Conservation (phyloP, 2,329 filamentous ascomycete genomes). For the Talaromyces sp. region DNA sequence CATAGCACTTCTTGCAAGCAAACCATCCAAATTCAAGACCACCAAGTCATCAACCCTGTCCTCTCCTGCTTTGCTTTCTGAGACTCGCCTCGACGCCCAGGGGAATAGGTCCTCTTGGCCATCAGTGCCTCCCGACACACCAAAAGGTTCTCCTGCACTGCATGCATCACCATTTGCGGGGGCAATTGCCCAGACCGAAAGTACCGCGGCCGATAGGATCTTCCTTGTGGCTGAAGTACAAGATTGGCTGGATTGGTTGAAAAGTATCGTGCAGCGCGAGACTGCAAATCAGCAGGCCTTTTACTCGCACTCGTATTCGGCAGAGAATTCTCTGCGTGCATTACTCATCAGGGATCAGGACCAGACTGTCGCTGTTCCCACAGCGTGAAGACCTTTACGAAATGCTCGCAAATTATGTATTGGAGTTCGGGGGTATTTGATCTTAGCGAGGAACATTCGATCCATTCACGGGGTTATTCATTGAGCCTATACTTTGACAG, state of each 20-base stretch:
- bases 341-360: slow-evolving; percentile 32
- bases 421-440: background rate
- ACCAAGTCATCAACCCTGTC: slow-evolving; percentile 23
- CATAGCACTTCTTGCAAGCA: slow-evolving; percentile 31
- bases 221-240: slow-evolving; percentile 31
- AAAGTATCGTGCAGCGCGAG: slow-evolving; percentile 23
- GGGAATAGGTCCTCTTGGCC: slow-evolving; percentile 26
- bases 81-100: slow-evolving; percentile 37
- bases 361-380: slow-evolving; percentile 10
- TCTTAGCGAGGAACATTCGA: background rate
- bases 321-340: slow-evolving; percentile 36
- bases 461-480: background rate
- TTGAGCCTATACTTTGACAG: slow-evolving; percentile 1
- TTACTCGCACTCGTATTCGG: slow-evolving; percentile 25
- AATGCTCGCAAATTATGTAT: background rate
- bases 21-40: slow-evolving; percentile 12
- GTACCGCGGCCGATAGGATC: slow-evolving; percentile 12
- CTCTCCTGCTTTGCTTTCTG: slow-evolving; percentile 39
- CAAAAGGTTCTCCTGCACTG: slow-evolving; percentile 5
- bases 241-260: slow-evolving; percentile 36
- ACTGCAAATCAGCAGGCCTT: slow-evolving; percentile 18
- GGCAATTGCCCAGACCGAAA: background rate
- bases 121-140: slow-evolving; percentile 19
- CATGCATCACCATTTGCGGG: background rate
- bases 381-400: background rate